Percentiles rank a stretch among this genome's conserved stretches.
These are phyloP conservation scores for Fusarium heterosporum DNA, from an alignment of 2,329 filamentous ascomycete genomes.

Conservation along the genomic window DNA sequence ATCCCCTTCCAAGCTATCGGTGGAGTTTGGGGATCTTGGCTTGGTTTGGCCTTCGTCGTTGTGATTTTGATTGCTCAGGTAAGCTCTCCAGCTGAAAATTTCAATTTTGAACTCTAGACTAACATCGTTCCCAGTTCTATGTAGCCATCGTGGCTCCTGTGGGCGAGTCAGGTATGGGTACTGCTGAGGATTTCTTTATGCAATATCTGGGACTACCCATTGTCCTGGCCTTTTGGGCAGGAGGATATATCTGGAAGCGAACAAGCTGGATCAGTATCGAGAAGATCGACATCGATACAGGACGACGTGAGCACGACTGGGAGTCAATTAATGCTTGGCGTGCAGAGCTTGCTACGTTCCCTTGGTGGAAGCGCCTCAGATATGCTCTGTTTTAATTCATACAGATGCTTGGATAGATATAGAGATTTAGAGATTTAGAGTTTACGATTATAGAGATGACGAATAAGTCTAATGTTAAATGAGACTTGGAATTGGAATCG, in stretches of 20 bases:
- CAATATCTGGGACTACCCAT: constrained; percentile 65
- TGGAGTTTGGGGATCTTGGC: constrained; percentile 72
- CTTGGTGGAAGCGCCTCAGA: constrained; percentile 58
- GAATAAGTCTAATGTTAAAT: background rate
- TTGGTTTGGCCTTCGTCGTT: constrained; percentile 69
- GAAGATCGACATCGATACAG: constrained; percentile 75
- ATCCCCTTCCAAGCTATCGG: constrained; percentile 71
- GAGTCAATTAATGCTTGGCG: constrained; percentile 67
- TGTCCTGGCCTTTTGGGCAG: constrained; percentile 65
- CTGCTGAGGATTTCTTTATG: constrained; percentile 65
- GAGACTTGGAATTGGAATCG: background rate
- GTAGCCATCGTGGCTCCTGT: constrained; percentile 61
- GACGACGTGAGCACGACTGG: constrained; percentile 73
- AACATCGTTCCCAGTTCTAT: constrained; percentile 26
- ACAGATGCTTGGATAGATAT: background rate
- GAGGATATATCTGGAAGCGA: constrained; percentile 74
- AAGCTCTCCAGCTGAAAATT: background rate
- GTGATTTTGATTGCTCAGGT: constrained; percentile 66
- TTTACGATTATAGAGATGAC: constrained; percentile 3
- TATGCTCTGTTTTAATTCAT: constrained; percentile 22
- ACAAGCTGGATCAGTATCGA: constrained; percentile 66
- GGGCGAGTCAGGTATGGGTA: constrained; percentile 48
- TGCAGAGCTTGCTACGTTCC: constrained; percentile 61
- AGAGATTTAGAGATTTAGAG: constrained; percentile 8
- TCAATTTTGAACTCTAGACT: background rate